Evolutionary conservation across 352 stramenopile species (phyloP).

Genomic region (Pythium rishiriense): DNA sequence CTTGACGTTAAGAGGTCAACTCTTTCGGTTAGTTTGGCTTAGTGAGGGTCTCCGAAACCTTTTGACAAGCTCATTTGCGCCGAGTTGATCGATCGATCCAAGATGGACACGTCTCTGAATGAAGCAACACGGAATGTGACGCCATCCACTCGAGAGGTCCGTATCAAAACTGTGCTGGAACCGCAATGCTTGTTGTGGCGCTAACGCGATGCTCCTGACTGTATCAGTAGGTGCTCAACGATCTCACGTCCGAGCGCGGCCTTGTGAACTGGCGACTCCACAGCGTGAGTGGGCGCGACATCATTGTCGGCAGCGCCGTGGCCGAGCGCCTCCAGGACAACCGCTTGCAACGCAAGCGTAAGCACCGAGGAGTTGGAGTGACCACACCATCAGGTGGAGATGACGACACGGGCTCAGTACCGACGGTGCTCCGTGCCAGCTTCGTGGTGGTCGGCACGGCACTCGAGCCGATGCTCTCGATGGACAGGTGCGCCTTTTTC

Average conservation of each 20-base stretch:
- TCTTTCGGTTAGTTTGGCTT: neutral
- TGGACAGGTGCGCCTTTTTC: constrained; percentile 7
- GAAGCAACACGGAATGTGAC: neutral
- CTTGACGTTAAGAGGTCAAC: neutral
- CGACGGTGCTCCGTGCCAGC: too few relatives aligned
- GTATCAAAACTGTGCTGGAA: neutral
- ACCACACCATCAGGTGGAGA: neutral
- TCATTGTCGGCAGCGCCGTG: constrained; percentile 12
- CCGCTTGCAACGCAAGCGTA: constrained; percentile 18
- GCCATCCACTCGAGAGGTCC: constrained; percentile 2
- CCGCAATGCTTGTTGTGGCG: neutral
- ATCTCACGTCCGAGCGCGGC: constrained; percentile 13
- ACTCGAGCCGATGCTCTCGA: constrained; percentile 1
- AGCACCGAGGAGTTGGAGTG: constrained; percentile 2
- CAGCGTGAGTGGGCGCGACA: neutral
- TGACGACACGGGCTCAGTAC: too few relatives aligned
- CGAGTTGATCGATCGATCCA: neutral
- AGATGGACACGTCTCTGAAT: neutral
- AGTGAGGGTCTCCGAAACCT: neutral
- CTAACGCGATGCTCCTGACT: neutral
- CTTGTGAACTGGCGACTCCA: constrained; percentile 13
- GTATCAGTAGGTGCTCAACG: constrained; percentile 7
- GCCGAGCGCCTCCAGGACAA: constrained; percentile 15
- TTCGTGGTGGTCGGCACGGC: constrained; percentile 17
- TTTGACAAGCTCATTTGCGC: too few relatives aligned